Evolutionary conservation across 305 asterid genomes (phyloP).

Genomic region (Lippia alba): DNA sequence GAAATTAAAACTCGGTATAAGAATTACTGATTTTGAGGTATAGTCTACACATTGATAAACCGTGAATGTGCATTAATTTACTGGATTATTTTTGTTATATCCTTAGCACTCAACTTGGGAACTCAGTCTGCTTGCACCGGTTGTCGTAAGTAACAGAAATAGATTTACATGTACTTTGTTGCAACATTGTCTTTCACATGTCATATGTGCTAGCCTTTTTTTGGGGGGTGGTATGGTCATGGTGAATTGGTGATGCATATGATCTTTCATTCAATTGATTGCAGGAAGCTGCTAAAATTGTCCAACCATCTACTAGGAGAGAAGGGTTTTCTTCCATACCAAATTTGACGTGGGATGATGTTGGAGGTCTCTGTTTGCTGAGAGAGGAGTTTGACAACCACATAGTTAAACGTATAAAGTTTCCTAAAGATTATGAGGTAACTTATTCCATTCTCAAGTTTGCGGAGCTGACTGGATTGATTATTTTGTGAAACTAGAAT

Average conservation of each 20-base stretch:
- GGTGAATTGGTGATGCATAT: slow-evolving; percentile 28
- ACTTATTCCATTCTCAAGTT: slow-evolving; percentile 18
- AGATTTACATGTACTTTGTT: too few species aligned
- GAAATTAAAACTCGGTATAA: slow-evolving; percentile 58
- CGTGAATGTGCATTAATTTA: slow-evolving; percentile 12
- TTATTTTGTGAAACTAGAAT: slow-evolving; percentile 17
- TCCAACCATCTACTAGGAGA: slow-evolving; percentile 86
- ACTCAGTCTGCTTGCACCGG: neutral
- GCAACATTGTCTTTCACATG: too few species aligned
- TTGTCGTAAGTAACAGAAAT: neutral
- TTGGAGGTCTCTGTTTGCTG: slow-evolving; percentile 67
- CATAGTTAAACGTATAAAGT: slow-evolving; percentile 69
- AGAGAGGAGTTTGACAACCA: slow-evolving; percentile 65
- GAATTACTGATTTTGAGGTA: slow-evolving; percentile 89
- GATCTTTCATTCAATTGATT: slow-evolving; percentile 30
- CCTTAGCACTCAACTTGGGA: neutral
- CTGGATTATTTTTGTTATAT: neutral
- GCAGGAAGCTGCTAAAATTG: slow-evolving; percentile 81
- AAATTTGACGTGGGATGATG: slow-evolving; percentile 25
- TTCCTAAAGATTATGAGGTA: slow-evolving; percentile 79
- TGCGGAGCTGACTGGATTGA: slow-evolving; percentile 3
- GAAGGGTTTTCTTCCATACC: slow-evolving; percentile 94
- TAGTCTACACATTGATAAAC: neutral
- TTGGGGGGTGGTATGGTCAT: neutral
- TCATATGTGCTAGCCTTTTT: neutral